These are phyloP conservation scores for Sporothrix brunneoviolacea DNA, from an alignment of 2,329 filamentous ascomycete genomes.

Conservation along the genomic window DNA sequence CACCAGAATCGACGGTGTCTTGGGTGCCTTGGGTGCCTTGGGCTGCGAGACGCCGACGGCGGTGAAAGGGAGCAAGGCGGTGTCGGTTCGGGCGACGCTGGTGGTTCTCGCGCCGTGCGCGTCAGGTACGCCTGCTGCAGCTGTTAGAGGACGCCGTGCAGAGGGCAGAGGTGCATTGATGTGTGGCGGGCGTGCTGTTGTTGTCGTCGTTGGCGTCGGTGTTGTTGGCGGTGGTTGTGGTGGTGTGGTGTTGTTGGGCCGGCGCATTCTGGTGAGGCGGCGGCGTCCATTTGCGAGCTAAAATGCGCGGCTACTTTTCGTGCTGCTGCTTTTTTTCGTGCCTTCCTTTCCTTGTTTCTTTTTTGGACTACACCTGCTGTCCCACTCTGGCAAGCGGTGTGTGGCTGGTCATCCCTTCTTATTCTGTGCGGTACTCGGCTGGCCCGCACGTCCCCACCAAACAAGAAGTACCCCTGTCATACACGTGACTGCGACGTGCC, in stretches of 20 bases:
- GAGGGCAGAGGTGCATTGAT: neutral
- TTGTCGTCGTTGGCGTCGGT: neutral
- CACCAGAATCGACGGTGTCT: too few relatives aligned
- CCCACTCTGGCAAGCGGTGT: neutral
- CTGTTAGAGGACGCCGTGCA: neutral
- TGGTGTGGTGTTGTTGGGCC: constrained; percentile 5
- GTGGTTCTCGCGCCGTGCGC: neutral
- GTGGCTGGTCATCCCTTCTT: constrained; percentile 9
- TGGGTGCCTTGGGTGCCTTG: too few relatives aligned
- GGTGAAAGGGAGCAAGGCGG: too few relatives aligned
- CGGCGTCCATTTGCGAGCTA: too few relatives aligned
- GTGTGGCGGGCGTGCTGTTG: neutral
- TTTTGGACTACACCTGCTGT: neutral
- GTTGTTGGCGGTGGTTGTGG: neutral
- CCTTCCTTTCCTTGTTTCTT: neutral
- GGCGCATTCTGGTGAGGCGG: neutral
- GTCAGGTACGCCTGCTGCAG: neutral
- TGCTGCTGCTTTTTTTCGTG: neutral
- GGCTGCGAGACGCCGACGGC: too few relatives aligned
- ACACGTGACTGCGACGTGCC: neutral
- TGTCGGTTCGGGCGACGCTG: neutral
- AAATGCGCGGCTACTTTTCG: neutral
- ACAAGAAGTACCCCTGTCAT: neutral
- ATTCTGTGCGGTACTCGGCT: constrained; percentile 1
- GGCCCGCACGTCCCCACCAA: constrained; percentile 1